Conservation (phyloP, 1,284 basidiomycete genomes). For the Schizopora paradoxa region DNA sequence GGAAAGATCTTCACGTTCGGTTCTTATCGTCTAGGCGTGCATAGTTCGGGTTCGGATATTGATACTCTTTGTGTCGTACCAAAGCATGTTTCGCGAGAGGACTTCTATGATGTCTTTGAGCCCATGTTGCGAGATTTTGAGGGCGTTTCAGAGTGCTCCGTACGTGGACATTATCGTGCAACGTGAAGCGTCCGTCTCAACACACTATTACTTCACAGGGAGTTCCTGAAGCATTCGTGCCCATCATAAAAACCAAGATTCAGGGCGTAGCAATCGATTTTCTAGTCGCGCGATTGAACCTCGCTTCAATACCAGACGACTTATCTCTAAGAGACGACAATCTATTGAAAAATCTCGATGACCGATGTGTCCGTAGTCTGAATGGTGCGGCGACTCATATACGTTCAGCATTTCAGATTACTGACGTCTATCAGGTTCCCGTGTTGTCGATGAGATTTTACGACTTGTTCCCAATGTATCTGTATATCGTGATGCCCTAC, state of each 20-base stretch:
- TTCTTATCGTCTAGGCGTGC: constrained; percentile 93
- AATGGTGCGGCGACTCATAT: constrained; percentile 56
- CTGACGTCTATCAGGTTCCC: constrained; percentile 58
- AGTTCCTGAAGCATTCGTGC: constrained; percentile 95
- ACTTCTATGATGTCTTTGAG: constrained; percentile 94
- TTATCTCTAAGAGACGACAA: constrained; percentile 89
- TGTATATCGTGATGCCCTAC: constrained; percentile 90
- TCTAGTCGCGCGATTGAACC: constrained; percentile 81
- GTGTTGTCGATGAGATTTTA: constrained; percentile 95
- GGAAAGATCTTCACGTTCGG: constrained; percentile 99
- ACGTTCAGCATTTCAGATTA: constrained; percentile 13
- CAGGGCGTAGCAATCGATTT: constrained; percentile 93
- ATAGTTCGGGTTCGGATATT: constrained; percentile 95
- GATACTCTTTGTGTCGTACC: constrained; percentile 99
- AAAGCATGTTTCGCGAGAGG: constrained; percentile 90
- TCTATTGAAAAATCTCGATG: constrained; percentile 89
- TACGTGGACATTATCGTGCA: constrained; percentile 51
- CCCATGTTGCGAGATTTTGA: constrained; percentile 84
- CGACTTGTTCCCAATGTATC: constrained; percentile 92
- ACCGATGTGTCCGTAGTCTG: constrained; percentile 90
- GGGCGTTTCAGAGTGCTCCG: constrained; percentile 86
- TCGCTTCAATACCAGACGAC: constrained; percentile 87
- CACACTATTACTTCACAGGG: constrained; percentile 46
- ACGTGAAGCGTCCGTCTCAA: too few species aligned
- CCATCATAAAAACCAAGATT: constrained; percentile 90